Conservation (phyloP, 2,329 filamentous ascomycete genomes). For the Scedosporium apiospermum region DNA sequence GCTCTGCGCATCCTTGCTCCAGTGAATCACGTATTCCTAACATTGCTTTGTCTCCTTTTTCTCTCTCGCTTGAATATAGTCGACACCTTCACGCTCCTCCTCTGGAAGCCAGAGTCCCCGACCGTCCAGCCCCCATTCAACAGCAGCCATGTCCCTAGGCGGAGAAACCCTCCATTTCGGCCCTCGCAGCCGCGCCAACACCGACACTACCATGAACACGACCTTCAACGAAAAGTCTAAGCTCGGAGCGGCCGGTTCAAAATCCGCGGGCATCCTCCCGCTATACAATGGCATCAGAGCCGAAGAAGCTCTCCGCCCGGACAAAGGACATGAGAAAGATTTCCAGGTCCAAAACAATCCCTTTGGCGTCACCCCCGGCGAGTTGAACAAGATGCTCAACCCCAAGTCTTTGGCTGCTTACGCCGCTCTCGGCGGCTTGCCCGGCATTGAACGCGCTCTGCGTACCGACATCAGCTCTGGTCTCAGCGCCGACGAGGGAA, state of each 20-base stretch:
- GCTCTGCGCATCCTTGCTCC: neutral
- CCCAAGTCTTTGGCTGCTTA: constrained; percentile 38
- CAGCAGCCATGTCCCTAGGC: neutral
- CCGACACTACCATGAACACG: neutral
- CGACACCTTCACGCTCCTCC: neutral
- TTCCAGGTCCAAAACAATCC: constrained; percentile 22
- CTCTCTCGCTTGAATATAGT: neutral
- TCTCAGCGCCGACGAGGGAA: constrained; percentile 38
- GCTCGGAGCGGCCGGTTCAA: neutral
- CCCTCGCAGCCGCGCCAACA: constrained; percentile 4
- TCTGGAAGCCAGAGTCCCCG: neutral
- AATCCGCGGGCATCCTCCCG: neutral
- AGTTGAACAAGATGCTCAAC: constrained; percentile 43
- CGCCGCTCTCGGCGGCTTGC: constrained; percentile 39
- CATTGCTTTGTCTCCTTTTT: neutral
- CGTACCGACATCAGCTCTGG: constrained; percentile 37
- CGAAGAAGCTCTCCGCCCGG: constrained; percentile 3
- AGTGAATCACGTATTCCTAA: neutral
- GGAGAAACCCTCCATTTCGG: neutral
- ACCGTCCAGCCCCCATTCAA: neutral
- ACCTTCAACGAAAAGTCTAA: neutral
- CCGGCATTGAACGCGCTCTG: constrained; percentile 41
- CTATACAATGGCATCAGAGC: neutral
- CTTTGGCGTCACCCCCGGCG: constrained; percentile 44
- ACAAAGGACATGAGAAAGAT: constrained; percentile 6